A percentile compares a stretch with the other conserved stretches of the same genome.
phyloP scores from a whole-genome alignment of 352 stramenopile genomes.

The Globisporangium alternatum region DNA sequence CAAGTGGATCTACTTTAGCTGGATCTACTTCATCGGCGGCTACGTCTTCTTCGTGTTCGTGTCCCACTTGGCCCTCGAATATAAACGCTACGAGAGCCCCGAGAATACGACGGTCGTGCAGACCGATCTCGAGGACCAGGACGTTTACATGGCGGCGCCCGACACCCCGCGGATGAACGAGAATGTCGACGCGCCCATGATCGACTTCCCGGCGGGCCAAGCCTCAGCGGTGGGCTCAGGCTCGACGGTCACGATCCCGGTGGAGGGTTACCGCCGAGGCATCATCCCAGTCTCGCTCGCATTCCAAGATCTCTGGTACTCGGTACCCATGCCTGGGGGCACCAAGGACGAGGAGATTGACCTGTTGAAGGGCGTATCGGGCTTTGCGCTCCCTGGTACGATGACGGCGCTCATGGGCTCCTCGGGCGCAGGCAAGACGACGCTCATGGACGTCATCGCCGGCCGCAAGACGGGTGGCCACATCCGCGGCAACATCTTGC shows the following conservation, averaged over 20 bases:
- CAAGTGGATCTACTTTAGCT: constrained; percentile 54
- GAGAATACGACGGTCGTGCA: constrained; percentile 45
- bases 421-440: constrained; percentile 89
- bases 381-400: constrained; percentile 48
- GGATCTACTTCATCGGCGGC: constrained; percentile 46
- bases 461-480: constrained; percentile 87
- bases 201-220: constrained; percentile 4
- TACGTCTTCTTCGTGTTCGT: constrained; percentile 47
- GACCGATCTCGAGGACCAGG: constrained; percentile 24
- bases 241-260: constrained; percentile 16
- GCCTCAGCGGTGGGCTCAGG: constrained; percentile 6
- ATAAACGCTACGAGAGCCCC: constrained; percentile 45
- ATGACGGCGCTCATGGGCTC: constrained; percentile 78
- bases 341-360: constrained; percentile 50
- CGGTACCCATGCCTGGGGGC: constrained; percentile 40
- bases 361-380: constrained; percentile 80
- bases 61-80: constrained; percentile 43
- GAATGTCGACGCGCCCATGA: not conserved
- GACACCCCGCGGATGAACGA: constrained; percentile 13
- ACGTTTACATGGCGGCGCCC: constrained; percentile 7
- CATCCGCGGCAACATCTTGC: constrained; percentile 65
- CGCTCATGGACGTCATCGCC: constrained; percentile 93
- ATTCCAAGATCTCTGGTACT: constrained; percentile 59
- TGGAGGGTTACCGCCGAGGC: constrained; percentile 5
- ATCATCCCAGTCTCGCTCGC: constrained; percentile 41